Evolutionary conservation across 495 filamentous ascomycete species (phyloP), one percentile per base, ranked within the genome.

Genomic region (Glutinoglossum americanum): DNA sequence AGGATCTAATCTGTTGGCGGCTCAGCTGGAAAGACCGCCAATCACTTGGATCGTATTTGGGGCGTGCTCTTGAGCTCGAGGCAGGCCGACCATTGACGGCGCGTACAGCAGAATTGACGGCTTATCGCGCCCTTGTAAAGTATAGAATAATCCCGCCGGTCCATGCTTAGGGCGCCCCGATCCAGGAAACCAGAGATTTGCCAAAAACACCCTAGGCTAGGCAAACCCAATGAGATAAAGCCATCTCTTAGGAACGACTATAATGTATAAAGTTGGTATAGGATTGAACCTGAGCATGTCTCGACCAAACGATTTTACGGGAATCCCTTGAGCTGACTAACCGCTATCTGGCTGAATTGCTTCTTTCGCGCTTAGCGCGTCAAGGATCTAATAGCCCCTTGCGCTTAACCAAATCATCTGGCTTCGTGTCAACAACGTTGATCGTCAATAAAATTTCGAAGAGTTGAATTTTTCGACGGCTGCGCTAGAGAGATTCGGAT

Each of bases 401-500:
- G 49, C 30, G 25, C 25, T 53, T 53, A 25, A 53, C 41, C 17
- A 53, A 27, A 27, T 53, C 26, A 53, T 53, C 49, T 53, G 47
- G 49, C 49, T 28, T 53, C 49, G 49, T 53, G 49, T 53, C 49
- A 53, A 53, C 49, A 53, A 53, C 49, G 49, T 53, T 53, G 49
- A 30, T 27, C 13, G 49, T 53, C 23, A 5, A 5, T 27, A 28
- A 15, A 15, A 5, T 25, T 11, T 53, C 28, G 23, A 53, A 30
- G 26, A 53, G 9, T 25, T 32, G 23, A 13, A 19, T n/a, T 27
- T 53, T 53, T 17, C 15, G 9, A 19, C 49, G 49, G 25, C 49
- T 25, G 25, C 28, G 28, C 49, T 11, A 1, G 30, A 30, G 9
- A 27, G 9, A 27, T 53, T 53, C 13, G 26, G 13, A 28, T 5